Evolutionary conservation across 805 yeast species (phyloP).

Genomic region (Millerozyma miso): DNA sequence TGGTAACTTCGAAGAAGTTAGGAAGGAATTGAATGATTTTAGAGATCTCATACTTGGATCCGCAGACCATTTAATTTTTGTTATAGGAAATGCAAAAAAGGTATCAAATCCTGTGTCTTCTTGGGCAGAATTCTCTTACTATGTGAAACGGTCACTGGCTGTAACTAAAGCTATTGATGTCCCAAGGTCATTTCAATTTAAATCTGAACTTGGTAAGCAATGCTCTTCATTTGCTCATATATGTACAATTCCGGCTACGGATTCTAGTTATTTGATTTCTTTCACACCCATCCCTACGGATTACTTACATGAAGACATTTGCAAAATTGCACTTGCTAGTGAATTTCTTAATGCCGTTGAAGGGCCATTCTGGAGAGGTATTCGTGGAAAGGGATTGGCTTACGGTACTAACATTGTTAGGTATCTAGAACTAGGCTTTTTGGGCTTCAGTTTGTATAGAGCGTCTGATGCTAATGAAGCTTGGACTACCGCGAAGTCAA

Average conservation of each 20-base stretch:
- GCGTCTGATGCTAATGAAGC: conserved; percentile 78
- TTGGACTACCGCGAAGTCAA: conserved; percentile 56
- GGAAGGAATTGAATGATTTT: conserved; percentile 47
- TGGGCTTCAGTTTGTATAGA: conserved; percentile 67
- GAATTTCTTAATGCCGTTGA: conserved; percentile 82
- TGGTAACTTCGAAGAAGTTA: conserved; percentile 48
- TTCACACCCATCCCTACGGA: conserved; percentile 56
- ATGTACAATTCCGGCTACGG: conserved; percentile 77
- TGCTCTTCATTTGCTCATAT: conserved; percentile 56
- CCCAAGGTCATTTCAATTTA: conserved; percentile 51
- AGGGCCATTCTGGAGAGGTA: conserved; percentile 96
- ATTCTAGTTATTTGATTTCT: conserved; percentile 65
- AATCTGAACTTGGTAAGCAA: conserved; percentile 51
- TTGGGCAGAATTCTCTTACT: conserved; percentile 44
- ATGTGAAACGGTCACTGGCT: conserved; percentile 2
- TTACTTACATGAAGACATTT: conserved; percentile 49
- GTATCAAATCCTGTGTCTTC: conserved; percentile 53
- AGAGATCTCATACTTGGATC: conserved; percentile 50
- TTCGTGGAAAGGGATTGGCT: conserved; percentile 91
- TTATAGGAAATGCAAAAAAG: conserved; percentile 62
- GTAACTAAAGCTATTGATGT: conserved; percentile 18
- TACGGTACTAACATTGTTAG: conserved; percentile 73
- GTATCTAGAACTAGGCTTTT: conserved; percentile 60
- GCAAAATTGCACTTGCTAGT: conserved; percentile 66
- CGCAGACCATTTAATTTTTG: conserved; percentile 60